These are phyloP conservation scores for Xylariaceae sp. DNA, from an alignment of 2,329 filamentous ascomycete genomes.

Conservation along the genomic window DNA sequence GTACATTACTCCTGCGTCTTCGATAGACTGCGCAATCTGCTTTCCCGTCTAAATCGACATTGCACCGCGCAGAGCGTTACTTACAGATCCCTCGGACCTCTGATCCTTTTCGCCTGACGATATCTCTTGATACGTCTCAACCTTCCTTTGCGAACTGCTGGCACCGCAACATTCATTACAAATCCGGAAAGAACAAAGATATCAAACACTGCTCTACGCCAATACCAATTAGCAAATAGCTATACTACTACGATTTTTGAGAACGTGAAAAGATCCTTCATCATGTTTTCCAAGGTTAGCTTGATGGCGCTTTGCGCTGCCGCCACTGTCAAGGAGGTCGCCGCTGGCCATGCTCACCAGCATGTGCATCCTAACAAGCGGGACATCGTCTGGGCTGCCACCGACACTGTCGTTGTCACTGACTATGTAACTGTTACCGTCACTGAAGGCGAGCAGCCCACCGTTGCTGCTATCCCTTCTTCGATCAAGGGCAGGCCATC, in stretches of 20 bases:
- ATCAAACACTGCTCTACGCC: slow-evolving; percentile 6
- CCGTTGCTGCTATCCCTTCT: slow-evolving; percentile 9
- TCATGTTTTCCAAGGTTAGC: slow-evolving; percentile 41
- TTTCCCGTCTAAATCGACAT: slow-evolving; percentile 22
- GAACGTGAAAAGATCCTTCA: slow-evolving; percentile 17
- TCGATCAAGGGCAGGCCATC: background rate
- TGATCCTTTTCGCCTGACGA: slow-evolving; percentile 31
- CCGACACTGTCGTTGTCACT: slow-evolving; percentile 40
- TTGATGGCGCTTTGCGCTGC: slow-evolving; percentile 41
- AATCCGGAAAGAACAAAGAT: slow-evolving; percentile 25
- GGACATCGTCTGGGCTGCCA: slow-evolving; percentile 37
- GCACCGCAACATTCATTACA: slow-evolving; percentile 37
- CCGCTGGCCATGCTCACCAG: slow-evolving; percentile 35
- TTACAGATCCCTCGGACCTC: slow-evolving; percentile 28
- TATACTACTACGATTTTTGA: background rate
- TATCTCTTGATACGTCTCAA: slow-evolving; percentile 34
- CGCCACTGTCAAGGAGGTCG: slow-evolving; percentile 36
- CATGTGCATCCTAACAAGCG: slow-evolving; percentile 39
- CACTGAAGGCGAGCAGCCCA: slow-evolving; percentile 30
- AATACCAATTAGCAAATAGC: background rate
- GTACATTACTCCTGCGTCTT: slow-evolving; percentile 40
- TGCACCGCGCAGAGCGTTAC: slow-evolving; percentile 36
- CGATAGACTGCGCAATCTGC: slow-evolving; percentile 37
- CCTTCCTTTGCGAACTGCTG: slow-evolving; percentile 38
- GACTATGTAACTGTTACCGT: slow-evolving; percentile 41